Evolutionary conservation across 257 asterid species (phyloP), one percentile per base, ranked within the genome.

Genomic region (Przewalskia tangutica): DNA sequence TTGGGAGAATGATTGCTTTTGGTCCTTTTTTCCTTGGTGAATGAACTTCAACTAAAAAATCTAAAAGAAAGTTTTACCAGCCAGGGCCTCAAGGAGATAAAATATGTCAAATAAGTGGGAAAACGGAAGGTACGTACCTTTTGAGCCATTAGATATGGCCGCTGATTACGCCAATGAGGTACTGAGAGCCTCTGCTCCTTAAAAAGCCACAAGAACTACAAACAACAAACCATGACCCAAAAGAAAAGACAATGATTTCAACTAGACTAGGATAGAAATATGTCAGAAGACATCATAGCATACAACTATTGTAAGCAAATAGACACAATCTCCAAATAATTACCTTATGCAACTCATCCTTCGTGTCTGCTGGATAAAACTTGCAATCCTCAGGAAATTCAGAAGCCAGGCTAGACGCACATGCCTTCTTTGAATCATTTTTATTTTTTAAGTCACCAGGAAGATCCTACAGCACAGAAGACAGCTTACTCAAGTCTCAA

Each of bases 341-440:
- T 86, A 96, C 99, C 97, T 96, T 93, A 58, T 89, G 97, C 90
- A 96, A 84, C 67, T 94, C 99, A 77, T 96, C 97, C 88, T 85
- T 91, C 71, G 91, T 87, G 82, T 93, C 98, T n/a, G 94, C 98
- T 12, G 93, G 89, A 88, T 89, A 91, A 88, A 94, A 91, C 85
- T 94, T 93, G 60, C 98, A 94, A 85, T 93, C 97, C 86, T 93
- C 97, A 1, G 98, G 99, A 90, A 96, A 93, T 85, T 93, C 98
- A 77, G 99, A 88, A 88, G 94, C 86, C 80, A 95, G 91, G 79
- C 83, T 80, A 77, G 97, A 87, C 38, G 82, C 84, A 86, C 93
- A 92, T 55, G 84, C 82, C 89, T 92, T 95, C 88, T 91, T 95
- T 77, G 90, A 48, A 84, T 90, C 98, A 81, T 93, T 80, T 79